phyloP scores from a whole-genome alignment of 2,329 filamentous ascomycete species.

The Amauroascus niger region DNA sequence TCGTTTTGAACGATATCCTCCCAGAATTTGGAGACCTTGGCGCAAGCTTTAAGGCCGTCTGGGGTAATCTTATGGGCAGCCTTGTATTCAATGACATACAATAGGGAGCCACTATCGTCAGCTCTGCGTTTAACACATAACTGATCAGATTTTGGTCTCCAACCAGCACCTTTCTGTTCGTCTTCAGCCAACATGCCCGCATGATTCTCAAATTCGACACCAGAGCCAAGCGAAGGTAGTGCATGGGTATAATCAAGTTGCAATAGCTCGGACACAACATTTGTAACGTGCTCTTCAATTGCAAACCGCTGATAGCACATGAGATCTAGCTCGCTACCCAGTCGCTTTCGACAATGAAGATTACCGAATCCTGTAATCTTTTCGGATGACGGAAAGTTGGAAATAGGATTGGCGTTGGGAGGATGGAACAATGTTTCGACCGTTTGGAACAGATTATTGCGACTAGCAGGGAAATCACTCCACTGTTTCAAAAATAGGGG shows the following conservation, averaged over 20 bases:
- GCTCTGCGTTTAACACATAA: slow-evolving; percentile 3
- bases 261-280: background rate
- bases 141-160: background rate
- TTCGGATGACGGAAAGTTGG: slow-evolving; percentile 1
- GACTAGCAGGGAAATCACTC: background rate
- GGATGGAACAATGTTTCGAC: slow-evolving; percentile 5
- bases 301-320: slow-evolving; percentile 2
- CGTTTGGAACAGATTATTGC: background rate
- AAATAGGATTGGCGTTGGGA: background rate
- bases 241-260: background rate
- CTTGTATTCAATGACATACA: slow-evolving; percentile 12
- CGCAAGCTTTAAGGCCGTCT: background rate
- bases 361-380: background rate
- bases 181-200: background rate
- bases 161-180: background rate
- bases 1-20: slow-evolving; percentile 7
- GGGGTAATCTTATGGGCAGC: slow-evolving; percentile 5
- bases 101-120: background rate
- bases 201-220: slow-evolving; percentile 9
- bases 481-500: slow-evolving; percentile 6
- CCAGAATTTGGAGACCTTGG: slow-evolving; percentile 5
- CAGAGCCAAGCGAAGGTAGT: background rate
- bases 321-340: slow-evolving; percentile 9
- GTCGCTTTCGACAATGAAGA: background rate
- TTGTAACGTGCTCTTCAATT: slow-evolving; percentile 3